phyloP scores from a whole-genome alignment of 148 eudicot genomes.

The Diospyros kaki region DNA sequence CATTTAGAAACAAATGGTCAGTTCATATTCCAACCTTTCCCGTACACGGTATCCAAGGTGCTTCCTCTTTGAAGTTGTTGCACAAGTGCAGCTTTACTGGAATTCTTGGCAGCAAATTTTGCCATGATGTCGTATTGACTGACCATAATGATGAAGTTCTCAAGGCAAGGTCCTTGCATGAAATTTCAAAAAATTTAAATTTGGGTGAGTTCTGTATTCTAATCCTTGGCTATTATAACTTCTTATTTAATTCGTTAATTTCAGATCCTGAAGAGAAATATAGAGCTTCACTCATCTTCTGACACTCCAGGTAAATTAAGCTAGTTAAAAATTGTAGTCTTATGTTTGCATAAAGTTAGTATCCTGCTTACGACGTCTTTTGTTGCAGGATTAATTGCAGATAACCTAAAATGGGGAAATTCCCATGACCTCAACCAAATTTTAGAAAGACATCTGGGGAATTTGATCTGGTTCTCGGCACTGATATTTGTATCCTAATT shows the following conservation, averaged over 20 bases:
- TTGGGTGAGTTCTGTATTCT: slow-evolving; percentile 4
- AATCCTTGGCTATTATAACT: not conserved
- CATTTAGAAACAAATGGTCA: no score
- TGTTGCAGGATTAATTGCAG: slow-evolving; percentile 46
- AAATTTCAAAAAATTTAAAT: not conserved
- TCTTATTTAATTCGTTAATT: slow-evolving; percentile 2
- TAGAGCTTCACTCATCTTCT: slow-evolving; percentile 59
- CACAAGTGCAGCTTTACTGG: slow-evolving; percentile 67
- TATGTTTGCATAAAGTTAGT: slow-evolving; percentile 11
- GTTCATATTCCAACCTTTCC: no score
- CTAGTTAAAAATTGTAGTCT: slow-evolving; percentile 10
- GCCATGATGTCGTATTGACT: slow-evolving; percentile 66
- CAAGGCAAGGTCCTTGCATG: slow-evolving; percentile 56
- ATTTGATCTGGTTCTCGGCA: slow-evolving; percentile 91
- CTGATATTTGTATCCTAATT: slow-evolving; percentile 89
- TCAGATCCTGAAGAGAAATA: slow-evolving; percentile 76
- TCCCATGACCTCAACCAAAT: slow-evolving; percentile 53
- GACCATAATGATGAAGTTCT: slow-evolving; percentile 94
- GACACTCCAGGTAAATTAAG: slow-evolving; percentile 50
- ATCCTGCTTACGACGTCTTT: slow-evolving; percentile 3
- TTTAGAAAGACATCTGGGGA: slow-evolving; percentile 53
- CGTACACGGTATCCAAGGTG: no score
- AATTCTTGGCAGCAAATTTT: slow-evolving; percentile 74
- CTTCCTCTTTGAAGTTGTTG: not conserved
- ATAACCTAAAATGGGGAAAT: slow-evolving; percentile 89